phyloP scores from a whole-genome alignment of 306 rosid genomes.

The Erythrophleum fordii region DNA sequence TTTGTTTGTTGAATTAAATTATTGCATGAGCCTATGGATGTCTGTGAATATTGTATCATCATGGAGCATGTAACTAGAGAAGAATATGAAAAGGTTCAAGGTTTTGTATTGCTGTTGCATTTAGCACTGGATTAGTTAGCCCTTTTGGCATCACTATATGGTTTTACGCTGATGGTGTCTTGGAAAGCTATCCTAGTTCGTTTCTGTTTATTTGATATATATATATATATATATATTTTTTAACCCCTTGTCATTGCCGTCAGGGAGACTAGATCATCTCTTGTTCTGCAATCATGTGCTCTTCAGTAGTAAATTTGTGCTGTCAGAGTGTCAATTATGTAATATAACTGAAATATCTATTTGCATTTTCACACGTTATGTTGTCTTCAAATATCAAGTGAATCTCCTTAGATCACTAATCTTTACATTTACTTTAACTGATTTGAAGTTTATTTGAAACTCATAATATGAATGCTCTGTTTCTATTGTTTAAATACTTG shows the following conservation, averaged over 20 bases:
- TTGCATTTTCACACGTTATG: background rate
- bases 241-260: background rate
- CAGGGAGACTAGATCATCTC: background rate
- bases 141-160: background rate
- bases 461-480: background rate
- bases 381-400: background rate
- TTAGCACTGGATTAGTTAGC: no score
- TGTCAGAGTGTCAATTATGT: background rate
- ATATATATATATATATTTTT: no score
- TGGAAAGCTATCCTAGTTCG: background rate
- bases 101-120: background rate
- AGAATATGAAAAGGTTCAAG: background rate
- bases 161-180: background rate
- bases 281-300: background rate
- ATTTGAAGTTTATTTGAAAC: background rate
- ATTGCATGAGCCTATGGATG: conserved; percentile 4
- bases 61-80: background rate
- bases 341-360: background rate
- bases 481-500: conserved; percentile 1
- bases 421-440: background rate
- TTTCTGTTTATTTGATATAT: background rate
- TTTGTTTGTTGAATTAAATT: conserved; percentile 7
- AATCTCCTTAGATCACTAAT: background rate
- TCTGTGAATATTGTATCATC: background rate
- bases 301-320: conserved; percentile 12